Evolutionary conservation across 2,329 filamentous ascomycete species (phyloP).

Genomic region (Byssoonygena ceratinophila): DNA sequence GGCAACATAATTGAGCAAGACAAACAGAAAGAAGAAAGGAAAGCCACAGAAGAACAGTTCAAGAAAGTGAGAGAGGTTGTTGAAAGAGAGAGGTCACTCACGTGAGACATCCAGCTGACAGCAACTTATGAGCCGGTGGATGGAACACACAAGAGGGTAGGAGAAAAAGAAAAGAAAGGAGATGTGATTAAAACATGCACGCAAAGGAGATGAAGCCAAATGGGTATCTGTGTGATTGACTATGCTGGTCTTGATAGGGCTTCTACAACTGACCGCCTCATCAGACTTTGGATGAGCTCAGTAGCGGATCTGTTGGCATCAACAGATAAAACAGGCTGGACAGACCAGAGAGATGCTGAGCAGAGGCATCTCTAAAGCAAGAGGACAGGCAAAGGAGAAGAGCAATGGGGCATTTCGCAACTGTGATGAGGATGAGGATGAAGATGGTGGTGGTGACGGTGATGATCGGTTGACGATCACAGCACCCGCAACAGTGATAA

Average conservation of each 20-base stretch:
- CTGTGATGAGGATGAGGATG: background rate
- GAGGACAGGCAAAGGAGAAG: too few species aligned
- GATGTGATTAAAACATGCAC: background rate
- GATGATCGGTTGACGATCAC: background rate
- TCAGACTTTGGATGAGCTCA: background rate
- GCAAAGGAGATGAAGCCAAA: constrained; percentile 4
- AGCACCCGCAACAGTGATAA: too few species aligned
- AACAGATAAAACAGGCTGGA: background rate
- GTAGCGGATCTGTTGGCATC: background rate
- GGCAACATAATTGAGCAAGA: background rate
- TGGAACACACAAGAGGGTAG: background rate
- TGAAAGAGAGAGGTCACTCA: constrained; percentile 3
- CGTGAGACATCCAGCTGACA: constrained; percentile 11
- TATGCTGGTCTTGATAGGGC: background rate
- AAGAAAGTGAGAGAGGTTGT: background rate
- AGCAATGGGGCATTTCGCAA: background rate
- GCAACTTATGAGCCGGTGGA: background rate
- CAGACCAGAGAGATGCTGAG: background rate
- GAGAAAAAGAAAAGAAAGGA: constrained; percentile 3
- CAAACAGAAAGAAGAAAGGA: background rate
- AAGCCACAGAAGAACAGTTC: background rate
- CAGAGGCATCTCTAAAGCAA: background rate
- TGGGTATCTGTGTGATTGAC: background rate
- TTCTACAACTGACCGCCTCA: constrained; percentile 3
- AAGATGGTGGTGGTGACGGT: background rate